A percentile compares a stretch with the other conserved stretches of the same genome.
phyloP scores from a whole-genome alignment of 768 basidiomycete genomes.

The Leccinum broughii region DNA sequence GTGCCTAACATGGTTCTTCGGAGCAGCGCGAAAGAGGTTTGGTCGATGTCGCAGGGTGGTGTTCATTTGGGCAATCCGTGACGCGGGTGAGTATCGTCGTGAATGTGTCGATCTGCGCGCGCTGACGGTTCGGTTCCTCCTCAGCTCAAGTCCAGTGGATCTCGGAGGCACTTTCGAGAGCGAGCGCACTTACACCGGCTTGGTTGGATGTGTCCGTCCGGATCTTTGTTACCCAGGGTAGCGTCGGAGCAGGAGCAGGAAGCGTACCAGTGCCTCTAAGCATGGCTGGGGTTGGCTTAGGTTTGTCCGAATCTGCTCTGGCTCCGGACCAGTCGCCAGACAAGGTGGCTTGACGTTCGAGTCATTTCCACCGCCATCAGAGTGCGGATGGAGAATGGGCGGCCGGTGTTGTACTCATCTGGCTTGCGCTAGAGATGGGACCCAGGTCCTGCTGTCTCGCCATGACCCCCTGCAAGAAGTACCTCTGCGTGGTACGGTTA shows the following conservation, averaged over 20 bases:
- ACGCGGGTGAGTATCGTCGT: constrained; percentile 37
- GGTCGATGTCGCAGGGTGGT: constrained; percentile 39
- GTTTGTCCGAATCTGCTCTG: not conserved
- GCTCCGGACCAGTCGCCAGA: constrained; percentile 22
- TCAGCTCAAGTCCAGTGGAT: constrained; percentile 41
- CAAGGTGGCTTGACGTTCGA: constrained; percentile 3
- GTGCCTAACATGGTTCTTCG: constrained; percentile 4
- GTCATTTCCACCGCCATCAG: constrained; percentile 16
- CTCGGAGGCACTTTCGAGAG: constrained; percentile 33
- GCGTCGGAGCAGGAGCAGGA: constrained; percentile 6
- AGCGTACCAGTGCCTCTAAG: not conserved
- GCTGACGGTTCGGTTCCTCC: not conserved
- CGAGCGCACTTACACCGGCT: constrained; percentile 31
- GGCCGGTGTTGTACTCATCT: constrained; percentile 37
- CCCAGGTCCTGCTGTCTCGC: constrained; percentile 63
- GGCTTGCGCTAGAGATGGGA: constrained; percentile 58
- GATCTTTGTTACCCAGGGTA: constrained; percentile 40
- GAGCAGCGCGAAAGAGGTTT: constrained; percentile 22
- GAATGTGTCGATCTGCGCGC: not conserved
- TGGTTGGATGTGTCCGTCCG: constrained; percentile 39
- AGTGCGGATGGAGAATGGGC: constrained; percentile 35
- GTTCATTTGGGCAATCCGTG: constrained; percentile 54
- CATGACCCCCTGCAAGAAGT: constrained; percentile 60
- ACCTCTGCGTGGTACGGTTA: constrained; percentile 54
- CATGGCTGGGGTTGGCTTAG: not conserved